phyloP scores from a whole-genome alignment of 306 rosid species.

The Cicer arietinum region DNA sequence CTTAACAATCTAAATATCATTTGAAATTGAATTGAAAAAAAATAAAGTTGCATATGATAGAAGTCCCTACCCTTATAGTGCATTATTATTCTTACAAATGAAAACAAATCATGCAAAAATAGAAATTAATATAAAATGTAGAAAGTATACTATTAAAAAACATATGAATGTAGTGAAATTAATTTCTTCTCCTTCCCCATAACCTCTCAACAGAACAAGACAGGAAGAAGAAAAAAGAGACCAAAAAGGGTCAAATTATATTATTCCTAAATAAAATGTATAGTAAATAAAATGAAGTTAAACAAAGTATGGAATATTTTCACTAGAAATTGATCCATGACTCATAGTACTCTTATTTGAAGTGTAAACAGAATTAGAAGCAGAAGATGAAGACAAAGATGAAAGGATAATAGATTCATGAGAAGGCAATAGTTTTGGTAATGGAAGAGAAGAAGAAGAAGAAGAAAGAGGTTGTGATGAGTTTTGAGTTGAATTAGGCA shows the following conservation, averaged over 20 bases:
- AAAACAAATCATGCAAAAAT: constrained; percentile 25
- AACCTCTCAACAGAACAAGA: constrained; percentile 25
- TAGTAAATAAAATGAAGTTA: constrained; percentile 39
- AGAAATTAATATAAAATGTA: constrained; percentile 4
- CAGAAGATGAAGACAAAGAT: constrained; percentile 65
- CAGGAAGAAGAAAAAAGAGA: constrained; percentile 2
- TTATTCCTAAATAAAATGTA: constrained; percentile 34
- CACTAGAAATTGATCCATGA: constrained; percentile 72
- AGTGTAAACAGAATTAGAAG: constrained; percentile 63
- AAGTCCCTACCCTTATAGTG: constrained; percentile 28
- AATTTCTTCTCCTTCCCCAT: constrained; percentile 8
- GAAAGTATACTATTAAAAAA: constrained; percentile 36
- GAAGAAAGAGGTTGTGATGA: constrained; percentile 50
- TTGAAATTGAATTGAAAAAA: background rate
- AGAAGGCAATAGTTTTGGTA: constrained; percentile 46
- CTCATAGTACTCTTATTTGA: constrained; percentile 62
- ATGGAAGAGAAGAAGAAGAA: constrained; percentile 43
- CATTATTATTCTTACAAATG: constrained; percentile 24
- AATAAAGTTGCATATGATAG: constrained; percentile 2
- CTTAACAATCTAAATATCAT: too few relatives aligned
- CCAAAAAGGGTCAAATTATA: constrained; percentile 23
- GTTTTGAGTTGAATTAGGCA: constrained; percentile 39
- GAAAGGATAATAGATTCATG: constrained; percentile 53
- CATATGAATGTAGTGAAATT: constrained; percentile 15
- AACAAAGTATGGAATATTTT: constrained; percentile 70